Evolutionary conservation across 2,329 filamentous ascomycete species (phyloP), one percentile per base, ranked within the genome.

Genomic region (Bipolaris sorokiniana): DNA sequence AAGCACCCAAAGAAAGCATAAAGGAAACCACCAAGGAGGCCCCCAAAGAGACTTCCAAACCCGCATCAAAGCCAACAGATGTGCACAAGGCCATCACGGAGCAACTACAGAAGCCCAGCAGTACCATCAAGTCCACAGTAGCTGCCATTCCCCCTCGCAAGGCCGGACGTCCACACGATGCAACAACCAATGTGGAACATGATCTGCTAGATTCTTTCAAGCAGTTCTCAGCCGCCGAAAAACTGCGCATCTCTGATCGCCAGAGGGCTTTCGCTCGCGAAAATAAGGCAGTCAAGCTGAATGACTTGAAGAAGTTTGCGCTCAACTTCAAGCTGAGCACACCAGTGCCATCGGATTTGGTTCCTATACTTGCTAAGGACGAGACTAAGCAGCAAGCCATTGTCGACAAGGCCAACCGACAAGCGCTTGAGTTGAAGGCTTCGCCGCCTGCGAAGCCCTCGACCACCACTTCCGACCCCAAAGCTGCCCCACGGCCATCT

Each of bases 321-420:
- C 86, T 88, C 66, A 95, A 86, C 73, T 99, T 99, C 83, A 98
- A 98, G 79, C 85, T 99, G 16, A 89, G 90, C 48, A 97, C 94
- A 2, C 92, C 93, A 5, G 92, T 99, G 10, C 95, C 95, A 1
- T 88, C 86, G 49, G 95, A 99, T 76, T 80, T 99, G 34, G 92
- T 99, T 26, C 89, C 91, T 1, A 99, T 99, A 65, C 89, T 99
- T 59, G 94, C 95, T 56, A 99, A 98, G 75, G 95, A 99, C 73
- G 92, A 92, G n/a, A 84, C 82, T 44, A 99, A 97, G 80, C 95
- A 98, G 77, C 88, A 92, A 70, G 88, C 93, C 72, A 98, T 99
- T 62, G 89, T 97, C 70, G 90, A 92, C 67, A 96, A 93, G 76
- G 92, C 92, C 1, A 87, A 91, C 59, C 86, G 87, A 70, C 89